Evolutionary conservation across 176 grass and related monocot genomes (phyloP).

Genomic region (Hordeum marinum): DNA sequence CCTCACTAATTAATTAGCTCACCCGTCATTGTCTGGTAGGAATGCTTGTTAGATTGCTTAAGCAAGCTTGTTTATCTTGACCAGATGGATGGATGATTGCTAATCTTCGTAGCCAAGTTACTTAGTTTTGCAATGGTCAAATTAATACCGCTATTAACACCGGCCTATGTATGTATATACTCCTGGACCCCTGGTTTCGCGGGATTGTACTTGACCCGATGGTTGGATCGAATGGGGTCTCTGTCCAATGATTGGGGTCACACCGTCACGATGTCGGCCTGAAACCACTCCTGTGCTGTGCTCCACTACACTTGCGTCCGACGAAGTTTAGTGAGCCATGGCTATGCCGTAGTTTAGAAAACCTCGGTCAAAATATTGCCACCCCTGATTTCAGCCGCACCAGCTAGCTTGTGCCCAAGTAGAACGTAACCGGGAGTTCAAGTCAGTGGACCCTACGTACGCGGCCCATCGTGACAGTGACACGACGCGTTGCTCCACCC

Average conservation of each 20-base stretch:
- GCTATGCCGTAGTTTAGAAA: background rate
- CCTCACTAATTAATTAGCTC: background rate
- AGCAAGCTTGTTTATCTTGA: background rate
- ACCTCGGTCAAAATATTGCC: background rate
- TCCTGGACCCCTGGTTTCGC: slow-evolving; percentile 38
- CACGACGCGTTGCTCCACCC: background rate
- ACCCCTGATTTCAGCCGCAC: background rate
- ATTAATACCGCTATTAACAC: background rate
- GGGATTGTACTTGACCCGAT: slow-evolving; percentile 29
- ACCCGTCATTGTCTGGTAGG: slow-evolving; percentile 1
- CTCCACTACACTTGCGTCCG: background rate
- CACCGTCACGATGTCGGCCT: slow-evolving; percentile 6
- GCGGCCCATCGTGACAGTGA: background rate
- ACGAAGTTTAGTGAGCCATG: background rate
- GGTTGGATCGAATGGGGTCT: background rate
- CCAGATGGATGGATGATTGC: background rate
- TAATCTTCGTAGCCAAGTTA: background rate
- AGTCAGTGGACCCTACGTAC: background rate
- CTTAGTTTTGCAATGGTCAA: background rate
- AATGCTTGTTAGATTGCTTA: background rate
- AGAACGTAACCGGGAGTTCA: background rate
- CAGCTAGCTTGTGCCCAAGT: background rate
- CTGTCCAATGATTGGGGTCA: slow-evolving; percentile 21
- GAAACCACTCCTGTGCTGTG: background rate
- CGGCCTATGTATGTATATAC: background rate